Evolutionary conservation across 345 rosid genomes (phyloP).

Genomic region (Lepidium aucheri): DNA sequence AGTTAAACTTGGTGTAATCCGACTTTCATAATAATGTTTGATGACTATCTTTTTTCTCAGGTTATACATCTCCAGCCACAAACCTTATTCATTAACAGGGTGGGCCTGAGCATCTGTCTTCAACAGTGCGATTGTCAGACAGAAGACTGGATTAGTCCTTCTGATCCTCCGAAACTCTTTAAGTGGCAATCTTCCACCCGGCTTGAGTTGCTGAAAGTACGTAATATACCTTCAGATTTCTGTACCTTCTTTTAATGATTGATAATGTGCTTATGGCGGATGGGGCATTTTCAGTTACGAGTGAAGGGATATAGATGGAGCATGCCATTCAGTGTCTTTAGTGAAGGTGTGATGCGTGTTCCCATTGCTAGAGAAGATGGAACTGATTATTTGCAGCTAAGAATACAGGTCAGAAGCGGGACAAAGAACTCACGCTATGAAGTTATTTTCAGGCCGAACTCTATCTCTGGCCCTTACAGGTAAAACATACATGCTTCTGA

Average conservation of each 20-base stretch:
- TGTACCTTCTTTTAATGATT: background rate
- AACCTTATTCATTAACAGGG: conserved; percentile 74
- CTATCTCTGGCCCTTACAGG: conserved; percentile 91
- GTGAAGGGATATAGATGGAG: conserved; percentile 85
- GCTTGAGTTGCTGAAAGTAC: conserved; percentile 70
- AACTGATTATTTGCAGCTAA: conserved; percentile 43
- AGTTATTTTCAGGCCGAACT: conserved; percentile 82
- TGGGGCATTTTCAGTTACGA: conserved; percentile 45
- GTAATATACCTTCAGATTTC: conserved; percentile 14
- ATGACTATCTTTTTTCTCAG: conserved; percentile 33
- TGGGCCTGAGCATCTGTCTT: conserved; percentile 66
- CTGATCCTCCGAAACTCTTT: conserved; percentile 76
- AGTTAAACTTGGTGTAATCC: background rate
- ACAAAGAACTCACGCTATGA: conserved; percentile 81
- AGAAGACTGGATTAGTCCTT: conserved; percentile 76
- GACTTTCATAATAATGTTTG: background rate
- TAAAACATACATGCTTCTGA: conserved; percentile 20
- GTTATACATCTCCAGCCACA: conserved; percentile 90
- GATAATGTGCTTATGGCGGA: conserved; percentile 6
- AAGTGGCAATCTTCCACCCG: conserved; percentile 66
- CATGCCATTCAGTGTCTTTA: conserved; percentile 64
- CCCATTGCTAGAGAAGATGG: conserved; percentile 50
- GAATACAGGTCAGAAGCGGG: conserved; percentile 87
- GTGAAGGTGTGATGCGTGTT: conserved; percentile 76
- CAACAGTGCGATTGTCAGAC: conserved; percentile 79